Conservation (phyloP, 345 rosid species). For the Gossypium thurberi region DNA sequence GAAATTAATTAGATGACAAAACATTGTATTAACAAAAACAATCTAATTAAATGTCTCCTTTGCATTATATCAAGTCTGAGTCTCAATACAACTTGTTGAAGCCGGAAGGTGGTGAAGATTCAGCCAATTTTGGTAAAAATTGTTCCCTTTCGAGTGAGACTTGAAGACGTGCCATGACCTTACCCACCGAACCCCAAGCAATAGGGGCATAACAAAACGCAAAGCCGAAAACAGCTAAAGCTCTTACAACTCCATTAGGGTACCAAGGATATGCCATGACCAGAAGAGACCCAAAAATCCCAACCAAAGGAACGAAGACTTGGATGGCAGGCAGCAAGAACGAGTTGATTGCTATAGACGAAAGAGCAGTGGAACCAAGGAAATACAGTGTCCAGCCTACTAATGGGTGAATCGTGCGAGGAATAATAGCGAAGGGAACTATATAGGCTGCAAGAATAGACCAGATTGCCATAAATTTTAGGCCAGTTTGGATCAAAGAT, state of each 20-base stretch:
- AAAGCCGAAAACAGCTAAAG: conserved; percentile 57
- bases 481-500: conserved; percentile 40
- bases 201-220: conserved; percentile 78
- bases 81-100: conserved; percentile 46
- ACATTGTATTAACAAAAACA: background rate
- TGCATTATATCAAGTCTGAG: background rate
- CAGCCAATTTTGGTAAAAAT: conserved; percentile 59
- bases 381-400: conserved; percentile 80
- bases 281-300: conserved; percentile 58
- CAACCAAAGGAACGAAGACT: conserved; percentile 57
- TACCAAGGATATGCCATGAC: conserved; percentile 85
- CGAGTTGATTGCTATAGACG: conserved; percentile 49
- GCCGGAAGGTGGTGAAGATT: conserved; percentile 34
- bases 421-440: conserved; percentile 69
- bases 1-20: background rate
- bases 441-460: conserved; percentile 72
- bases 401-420: conserved; percentile 74
- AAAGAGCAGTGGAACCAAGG: conserved; percentile 59
- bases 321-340: conserved; percentile 58
- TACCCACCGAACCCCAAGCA: conserved; percentile 48
- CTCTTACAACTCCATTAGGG: conserved; percentile 60
- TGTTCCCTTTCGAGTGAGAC: conserved; percentile 67
- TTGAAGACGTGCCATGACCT: conserved; percentile 56
- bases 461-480: conserved; percentile 57
- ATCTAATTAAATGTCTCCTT: background rate